phyloP scores from a whole-genome alignment of 108 stramenopile genomes.

The Nitzschia sp. region DNA sequence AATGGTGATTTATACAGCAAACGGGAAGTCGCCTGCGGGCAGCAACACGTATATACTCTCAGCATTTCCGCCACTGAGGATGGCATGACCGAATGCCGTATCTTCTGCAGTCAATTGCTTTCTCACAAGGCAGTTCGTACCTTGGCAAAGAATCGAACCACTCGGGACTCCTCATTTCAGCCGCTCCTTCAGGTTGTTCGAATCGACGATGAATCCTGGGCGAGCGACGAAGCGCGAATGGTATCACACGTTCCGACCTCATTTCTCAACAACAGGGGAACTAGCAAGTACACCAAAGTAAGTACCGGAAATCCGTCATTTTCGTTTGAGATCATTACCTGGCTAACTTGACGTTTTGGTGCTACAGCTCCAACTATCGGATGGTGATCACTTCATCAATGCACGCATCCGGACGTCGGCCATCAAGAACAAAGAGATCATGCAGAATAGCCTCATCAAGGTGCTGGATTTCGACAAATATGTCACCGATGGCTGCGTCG shows the following conservation, averaged over 20 bases:
- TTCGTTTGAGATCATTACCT: too few species aligned
- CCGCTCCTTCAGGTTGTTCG: slow-evolving; percentile 35
- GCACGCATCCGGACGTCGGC: slow-evolving; percentile 13
- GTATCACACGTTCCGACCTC: background rate
- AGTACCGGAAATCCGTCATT: too few species aligned
- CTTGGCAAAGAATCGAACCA: background rate
- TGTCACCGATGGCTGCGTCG: background rate
- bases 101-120: slow-evolving; percentile 36
- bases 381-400: slow-evolving; percentile 35
- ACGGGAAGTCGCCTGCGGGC: slow-evolving; percentile 55
- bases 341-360: background rate
- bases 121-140: slow-evolving; percentile 17
- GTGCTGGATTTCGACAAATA: slow-evolving; percentile 22
- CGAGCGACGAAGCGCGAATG: background rate
- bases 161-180: slow-evolving; percentile 21
- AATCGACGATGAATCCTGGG: slow-evolving; percentile 1
- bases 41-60: slow-evolving; percentile 38
- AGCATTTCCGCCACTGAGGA: slow-evolving; percentile 10
- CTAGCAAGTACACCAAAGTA: slow-evolving; percentile 17
- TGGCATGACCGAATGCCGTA: slow-evolving; percentile 25
- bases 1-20: slow-evolving; percentile 37
- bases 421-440: slow-evolving; percentile 15
- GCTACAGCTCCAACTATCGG: slow-evolving; percentile 28
- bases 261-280: background rate
- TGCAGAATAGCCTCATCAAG: slow-evolving; percentile 18